phyloP scores from a whole-genome alignment of 2,329 filamentous ascomycete genomes.

The Nigrograna mackinnonii region DNA sequence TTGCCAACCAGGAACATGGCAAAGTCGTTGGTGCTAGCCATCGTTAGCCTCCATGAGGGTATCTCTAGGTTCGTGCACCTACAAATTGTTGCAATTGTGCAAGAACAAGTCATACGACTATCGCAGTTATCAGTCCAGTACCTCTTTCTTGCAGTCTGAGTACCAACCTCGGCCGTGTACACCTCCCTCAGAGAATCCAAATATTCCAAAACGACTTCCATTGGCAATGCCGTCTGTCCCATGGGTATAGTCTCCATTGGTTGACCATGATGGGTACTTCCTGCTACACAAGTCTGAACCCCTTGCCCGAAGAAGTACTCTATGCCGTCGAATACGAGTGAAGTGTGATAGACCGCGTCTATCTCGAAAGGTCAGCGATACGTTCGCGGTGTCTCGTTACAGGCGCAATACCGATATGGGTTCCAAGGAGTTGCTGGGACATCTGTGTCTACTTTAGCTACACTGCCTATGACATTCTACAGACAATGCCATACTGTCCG shows the following conservation, averaged over 20 bases:
- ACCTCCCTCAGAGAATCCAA: conserved; percentile 80
- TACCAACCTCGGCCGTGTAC: conserved; percentile 80
- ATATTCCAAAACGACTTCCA: conserved; percentile 84
- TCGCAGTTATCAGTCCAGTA: conserved; percentile 97
- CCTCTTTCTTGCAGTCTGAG: too few species aligned
- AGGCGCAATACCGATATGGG: conserved; percentile 58
- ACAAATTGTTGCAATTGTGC: conserved; percentile 96
- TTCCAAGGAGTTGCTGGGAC: conserved; percentile 63
- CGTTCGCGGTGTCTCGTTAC: background rate
- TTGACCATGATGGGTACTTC: conserved; percentile 81
- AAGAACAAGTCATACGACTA: too few species aligned
- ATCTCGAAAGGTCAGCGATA: background rate
- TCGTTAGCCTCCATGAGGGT: background rate
- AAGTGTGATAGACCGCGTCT: conserved; percentile 94
- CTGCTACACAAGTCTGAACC: conserved; percentile 79
- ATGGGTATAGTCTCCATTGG: conserved; percentile 78
- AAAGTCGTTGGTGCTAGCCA: conserved; percentile 72
- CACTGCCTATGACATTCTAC: background rate
- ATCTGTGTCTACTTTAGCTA: conserved; percentile 42
- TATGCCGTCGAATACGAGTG: conserved; percentile 78
- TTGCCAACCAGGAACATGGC: conserved; percentile 86
- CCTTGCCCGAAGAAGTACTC: conserved; percentile 93
- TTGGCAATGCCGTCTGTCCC: conserved; percentile 76
- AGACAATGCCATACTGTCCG: conserved; percentile 28
- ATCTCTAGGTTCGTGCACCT: background rate